Percentiles rank a stretch among this genome's conserved stretches.
These are phyloP conservation scores for Claviceps spartinae DNA, from an alignment of 2,329 filamentous ascomycete genomes.

Conservation along the genomic window DNA sequence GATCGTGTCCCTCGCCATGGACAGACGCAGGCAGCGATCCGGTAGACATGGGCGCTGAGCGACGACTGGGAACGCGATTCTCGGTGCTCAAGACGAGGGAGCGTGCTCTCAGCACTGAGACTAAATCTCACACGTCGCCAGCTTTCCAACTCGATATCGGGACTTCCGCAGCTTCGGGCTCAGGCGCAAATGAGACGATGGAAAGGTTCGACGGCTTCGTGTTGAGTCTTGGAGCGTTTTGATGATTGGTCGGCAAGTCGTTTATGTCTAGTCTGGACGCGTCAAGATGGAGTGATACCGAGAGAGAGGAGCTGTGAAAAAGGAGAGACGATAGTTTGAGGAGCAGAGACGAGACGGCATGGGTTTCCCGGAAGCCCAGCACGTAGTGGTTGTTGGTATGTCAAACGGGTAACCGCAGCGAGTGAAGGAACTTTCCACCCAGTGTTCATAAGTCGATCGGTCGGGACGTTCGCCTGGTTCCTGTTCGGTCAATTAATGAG, in stretches of 20 bases:
- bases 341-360: background rate
- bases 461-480: background rate
- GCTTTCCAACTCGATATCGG: background rate
- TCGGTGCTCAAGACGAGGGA: conserved; percentile 34
- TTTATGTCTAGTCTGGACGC: too few species aligned
- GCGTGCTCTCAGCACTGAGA: conserved; percentile 12
- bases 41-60: conserved; percentile 26
- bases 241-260: too few species aligned
- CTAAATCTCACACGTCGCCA: background rate
- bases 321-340: background rate
- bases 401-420: too few species aligned
- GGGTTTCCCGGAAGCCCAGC: background rate
- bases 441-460: background rate
- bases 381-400: background rate
- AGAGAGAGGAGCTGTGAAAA: background rate
- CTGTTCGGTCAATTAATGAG: background rate
- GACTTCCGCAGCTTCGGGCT: background rate
- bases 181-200: too few species aligned
- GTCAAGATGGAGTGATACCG: too few species aligned
- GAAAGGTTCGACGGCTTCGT: too few species aligned
- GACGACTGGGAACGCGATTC: conserved; percentile 26
- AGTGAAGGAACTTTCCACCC: background rate
- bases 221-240: too few species aligned
- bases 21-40: conserved; percentile 18
- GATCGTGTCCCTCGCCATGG: conserved; percentile 17